Conservation (phyloP, 306 rosid genomes). For the Urtica urens region DNA sequence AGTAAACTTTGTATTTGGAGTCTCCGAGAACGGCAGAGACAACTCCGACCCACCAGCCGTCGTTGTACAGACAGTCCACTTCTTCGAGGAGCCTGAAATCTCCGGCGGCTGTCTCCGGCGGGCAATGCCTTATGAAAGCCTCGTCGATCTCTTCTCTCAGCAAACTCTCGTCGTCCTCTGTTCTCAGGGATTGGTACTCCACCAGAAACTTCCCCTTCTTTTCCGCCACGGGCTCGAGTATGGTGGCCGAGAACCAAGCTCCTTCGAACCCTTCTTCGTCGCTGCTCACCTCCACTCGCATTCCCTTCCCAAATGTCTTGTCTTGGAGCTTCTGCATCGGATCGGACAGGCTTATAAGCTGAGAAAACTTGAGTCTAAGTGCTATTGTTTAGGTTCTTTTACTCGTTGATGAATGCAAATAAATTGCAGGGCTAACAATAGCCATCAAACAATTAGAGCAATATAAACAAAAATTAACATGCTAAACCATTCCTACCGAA, state of each 20-base stretch:
- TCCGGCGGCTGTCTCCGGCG: slow-evolving; percentile 8
- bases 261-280: slow-evolving; percentile 38
- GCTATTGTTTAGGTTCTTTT: too few species aligned
- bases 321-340: neutral
- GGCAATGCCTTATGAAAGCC: slow-evolving; percentile 23
- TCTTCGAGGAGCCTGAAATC: slow-evolving; percentile 20
- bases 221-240: slow-evolving; percentile 8
- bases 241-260: slow-evolving; percentile 32
- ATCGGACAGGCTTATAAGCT: too few species aligned
- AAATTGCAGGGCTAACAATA: too few species aligned
- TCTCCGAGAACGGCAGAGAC: slow-evolving; percentile 16
- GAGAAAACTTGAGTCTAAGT: too few species aligned
- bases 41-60: slow-evolving; percentile 38
- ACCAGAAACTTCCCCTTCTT: slow-evolving; percentile 24
- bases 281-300: slow-evolving; percentile 26
- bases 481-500: too few species aligned
- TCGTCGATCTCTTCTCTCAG: slow-evolving; percentile 27
- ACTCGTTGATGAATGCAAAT: too few species aligned
- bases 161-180: slow-evolving; percentile 25
- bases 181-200: slow-evolving; percentile 25
- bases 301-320: slow-evolving; percentile 17
- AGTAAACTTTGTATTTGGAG: slow-evolving; percentile 23
- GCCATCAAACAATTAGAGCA: too few species aligned
- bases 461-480: too few species aligned
- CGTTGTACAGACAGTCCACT: slow-evolving; percentile 31